Evolutionary conservation across 2,329 filamentous ascomycete species (phyloP).

Genomic region (Arthroderma uncinatum): DNA sequence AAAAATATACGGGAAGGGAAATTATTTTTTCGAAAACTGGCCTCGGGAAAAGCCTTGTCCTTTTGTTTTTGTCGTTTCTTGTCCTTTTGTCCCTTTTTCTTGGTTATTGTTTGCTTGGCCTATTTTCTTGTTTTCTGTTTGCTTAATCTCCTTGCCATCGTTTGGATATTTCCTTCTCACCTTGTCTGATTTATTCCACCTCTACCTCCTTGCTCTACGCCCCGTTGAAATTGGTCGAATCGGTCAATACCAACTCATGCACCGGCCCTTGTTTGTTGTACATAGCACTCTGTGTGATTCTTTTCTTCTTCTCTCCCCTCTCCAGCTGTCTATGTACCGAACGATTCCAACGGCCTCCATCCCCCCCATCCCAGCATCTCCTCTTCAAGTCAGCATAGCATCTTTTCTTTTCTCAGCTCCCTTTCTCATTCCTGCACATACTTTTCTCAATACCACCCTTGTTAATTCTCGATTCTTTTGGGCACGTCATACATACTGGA

Average conservation of each 20-base stretch:
- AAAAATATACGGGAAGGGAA: not conserved
- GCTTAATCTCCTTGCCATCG: not conserved
- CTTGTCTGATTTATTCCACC: not conserved
- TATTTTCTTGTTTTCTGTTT: not conserved
- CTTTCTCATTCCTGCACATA: slow-evolving; percentile 2
- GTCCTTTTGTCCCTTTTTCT: not conserved
- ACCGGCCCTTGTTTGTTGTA: not conserved
- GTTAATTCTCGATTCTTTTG: not conserved
- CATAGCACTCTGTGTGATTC: not conserved
- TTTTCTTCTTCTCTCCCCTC: not conserved
- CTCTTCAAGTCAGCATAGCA: not conserved
- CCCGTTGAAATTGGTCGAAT: not conserved
- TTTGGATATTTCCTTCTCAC: not conserved
- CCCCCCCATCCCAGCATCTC: not conserved
- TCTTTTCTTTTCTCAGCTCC: not conserved
- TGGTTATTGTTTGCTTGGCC: not conserved
- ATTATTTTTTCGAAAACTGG: not conserved
- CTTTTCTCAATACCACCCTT: slow-evolving; percentile 4
- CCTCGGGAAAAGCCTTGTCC: slow-evolving; percentile 5
- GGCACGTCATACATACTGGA: not conserved
- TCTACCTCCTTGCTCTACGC: not conserved
- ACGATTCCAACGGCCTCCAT: slow-evolving; percentile 4
- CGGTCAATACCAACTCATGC: not conserved
- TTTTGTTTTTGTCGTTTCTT: not conserved
- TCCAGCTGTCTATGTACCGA: not conserved